Evolutionary conservation across 2,329 filamentous ascomycete genomes (phyloP).

Genomic region (Trichoderma sp.): DNA sequence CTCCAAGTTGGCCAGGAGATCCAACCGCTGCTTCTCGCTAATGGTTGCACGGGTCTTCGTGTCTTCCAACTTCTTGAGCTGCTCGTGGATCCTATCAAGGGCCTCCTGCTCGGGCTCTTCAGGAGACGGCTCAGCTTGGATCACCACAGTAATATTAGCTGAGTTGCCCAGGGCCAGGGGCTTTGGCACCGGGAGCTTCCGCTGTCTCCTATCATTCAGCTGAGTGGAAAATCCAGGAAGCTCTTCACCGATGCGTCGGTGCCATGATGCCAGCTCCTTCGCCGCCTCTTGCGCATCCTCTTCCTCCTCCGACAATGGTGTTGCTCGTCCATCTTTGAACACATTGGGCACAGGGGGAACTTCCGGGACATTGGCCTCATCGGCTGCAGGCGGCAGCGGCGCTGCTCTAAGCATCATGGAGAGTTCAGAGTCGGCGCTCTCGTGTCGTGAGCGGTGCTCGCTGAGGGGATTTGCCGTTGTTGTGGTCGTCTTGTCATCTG

Average conservation of each 20-base stretch:
- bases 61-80: slow-evolving; percentile 51
- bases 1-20: slow-evolving; percentile 61
- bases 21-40: slow-evolving; percentile 48
- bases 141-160: slow-evolving; percentile 48
- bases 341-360: slow-evolving; percentile 52
- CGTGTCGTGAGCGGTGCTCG: slow-evolving; percentile 27
- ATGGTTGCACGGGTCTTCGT: slow-evolving; percentile 38
- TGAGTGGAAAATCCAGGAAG: slow-evolving; percentile 62
- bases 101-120: slow-evolving; percentile 56
- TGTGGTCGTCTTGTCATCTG: neutral
- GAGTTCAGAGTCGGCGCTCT: slow-evolving; percentile 17
- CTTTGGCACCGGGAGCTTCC: slow-evolving; percentile 59
- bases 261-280: slow-evolving; percentile 45
- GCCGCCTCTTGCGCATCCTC: slow-evolving; percentile 30
- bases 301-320: neutral
- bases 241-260: slow-evolving; percentile 60
- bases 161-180: slow-evolving; percentile 54
- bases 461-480: slow-evolving; percentile 18
- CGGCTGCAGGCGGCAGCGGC: slow-evolving; percentile 28
- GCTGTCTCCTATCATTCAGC: slow-evolving; percentile 47
- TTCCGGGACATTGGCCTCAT: slow-evolving; percentile 33
- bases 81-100: slow-evolving; percentile 53
- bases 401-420: slow-evolving; percentile 13
- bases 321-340: slow-evolving; percentile 29
- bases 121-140: slow-evolving; percentile 54